phyloP scores from a whole-genome alignment of 768 basidiomycete species.

The Suillus decipiens region DNA sequence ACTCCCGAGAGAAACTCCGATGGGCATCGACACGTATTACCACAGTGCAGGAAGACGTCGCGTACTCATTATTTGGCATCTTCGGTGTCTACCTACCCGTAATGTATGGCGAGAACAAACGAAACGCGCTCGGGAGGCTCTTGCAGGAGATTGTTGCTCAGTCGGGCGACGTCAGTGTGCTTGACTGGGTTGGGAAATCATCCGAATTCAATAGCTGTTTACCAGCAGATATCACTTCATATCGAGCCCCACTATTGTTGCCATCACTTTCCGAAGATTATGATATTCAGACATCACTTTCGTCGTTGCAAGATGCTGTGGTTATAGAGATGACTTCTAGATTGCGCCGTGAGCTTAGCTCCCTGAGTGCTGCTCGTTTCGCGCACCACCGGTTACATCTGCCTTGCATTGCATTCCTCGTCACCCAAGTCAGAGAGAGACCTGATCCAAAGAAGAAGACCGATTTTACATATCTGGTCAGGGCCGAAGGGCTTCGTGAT shows the following conservation, averaged over 20 bases:
- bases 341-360: neutral
- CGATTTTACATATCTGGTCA: neutral
- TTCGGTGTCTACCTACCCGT: neutral
- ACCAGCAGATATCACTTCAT: constrained; percentile 19
- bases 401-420: neutral
- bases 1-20: neutral
- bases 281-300: neutral
- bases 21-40: neutral
- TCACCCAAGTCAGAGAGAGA: neutral
- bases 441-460: neutral
- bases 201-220: constrained; percentile 20
- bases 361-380: neutral
- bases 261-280: neutral
- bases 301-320: neutral
- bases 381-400: neutral
- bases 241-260: constrained; percentile 30
- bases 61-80: neutral
- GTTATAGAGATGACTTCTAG: neutral
- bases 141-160: constrained; percentile 14
- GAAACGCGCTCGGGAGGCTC: constrained; percentile 8
- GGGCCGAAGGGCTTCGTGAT: neutral
- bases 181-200: constrained; percentile 22
- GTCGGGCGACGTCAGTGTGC: constrained; percentile 12
- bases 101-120: neutral
- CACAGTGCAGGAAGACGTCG: neutral